A percentile compares a stretch with the other conserved stretches of the same genome.
Evolutionary conservation across 345 rosid species (phyloP).

Genomic region (Linum lewisii): DNA sequence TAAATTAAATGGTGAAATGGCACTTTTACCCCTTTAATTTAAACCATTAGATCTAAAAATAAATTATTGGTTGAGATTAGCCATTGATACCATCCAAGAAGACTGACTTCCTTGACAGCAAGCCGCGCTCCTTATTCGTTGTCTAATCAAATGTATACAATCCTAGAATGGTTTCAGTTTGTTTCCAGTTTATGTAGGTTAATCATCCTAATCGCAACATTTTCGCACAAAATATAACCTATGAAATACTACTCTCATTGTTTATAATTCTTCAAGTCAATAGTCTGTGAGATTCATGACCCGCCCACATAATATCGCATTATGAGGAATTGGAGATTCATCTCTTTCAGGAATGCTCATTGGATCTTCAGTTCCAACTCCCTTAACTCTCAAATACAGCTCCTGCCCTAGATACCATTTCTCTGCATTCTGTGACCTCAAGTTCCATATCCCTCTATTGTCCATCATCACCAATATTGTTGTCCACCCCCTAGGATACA

Average conservation of each 20-base stretch:
- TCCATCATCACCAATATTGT: constrained; percentile 36
- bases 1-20: too few relatives aligned
- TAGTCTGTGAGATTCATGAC: background rate
- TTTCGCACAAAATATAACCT: background rate
- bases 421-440: constrained; percentile 26
- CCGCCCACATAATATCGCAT: background rate
- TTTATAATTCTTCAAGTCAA: background rate
- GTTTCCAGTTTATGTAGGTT: too few relatives aligned
- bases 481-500: constrained; percentile 37
- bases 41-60: too few relatives aligned
- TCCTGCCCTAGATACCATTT: background rate
- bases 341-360: constrained; percentile 1
- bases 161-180: too few relatives aligned
- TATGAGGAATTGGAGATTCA: background rate
- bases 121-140: too few relatives aligned
- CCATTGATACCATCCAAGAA: too few relatives aligned
- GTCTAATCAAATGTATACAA: too few relatives aligned
- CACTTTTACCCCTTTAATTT: too few relatives aligned
- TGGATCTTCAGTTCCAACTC: background rate
- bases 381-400: background rate
- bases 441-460: constrained; percentile 39
- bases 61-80: too few relatives aligned
- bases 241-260: background rate
- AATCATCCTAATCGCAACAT: background rate
- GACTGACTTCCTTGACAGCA: too few relatives aligned